These are phyloP conservation scores for Talaromyces proteolyticus DNA, from an alignment of 495 filamentous ascomycete genomes.

Conservation along the genomic window DNA sequence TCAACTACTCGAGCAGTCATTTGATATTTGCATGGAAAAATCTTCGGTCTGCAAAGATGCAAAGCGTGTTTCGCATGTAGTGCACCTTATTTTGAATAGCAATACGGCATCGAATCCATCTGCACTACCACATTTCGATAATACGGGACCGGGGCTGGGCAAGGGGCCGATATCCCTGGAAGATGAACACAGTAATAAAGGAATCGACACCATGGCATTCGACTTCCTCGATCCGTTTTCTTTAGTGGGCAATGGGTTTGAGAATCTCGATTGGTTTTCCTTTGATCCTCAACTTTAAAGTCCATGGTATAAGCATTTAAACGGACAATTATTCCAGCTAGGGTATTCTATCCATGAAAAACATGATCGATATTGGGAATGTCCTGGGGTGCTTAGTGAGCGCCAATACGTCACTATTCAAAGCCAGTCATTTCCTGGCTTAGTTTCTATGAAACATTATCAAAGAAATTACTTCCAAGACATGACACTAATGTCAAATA, in stretches of 20 bases:
- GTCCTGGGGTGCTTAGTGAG: too few species aligned
- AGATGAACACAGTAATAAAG: too few species aligned
- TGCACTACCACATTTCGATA: background rate
- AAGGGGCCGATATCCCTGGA: background rate
- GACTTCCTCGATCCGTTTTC: background rate
- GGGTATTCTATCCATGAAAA: too few species aligned
- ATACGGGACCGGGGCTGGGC: background rate
- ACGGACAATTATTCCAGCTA: too few species aligned
- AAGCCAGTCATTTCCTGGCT: too few species aligned
- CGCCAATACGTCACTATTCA: too few species aligned
- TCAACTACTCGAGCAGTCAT: conserved; percentile 5
- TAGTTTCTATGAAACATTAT: too few species aligned
- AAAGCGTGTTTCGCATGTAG: conserved; percentile 5
- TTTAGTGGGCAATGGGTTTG: background rate
- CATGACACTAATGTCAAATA: too few species aligned
- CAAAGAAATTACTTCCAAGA: too few species aligned
- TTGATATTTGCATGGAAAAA: conserved; percentile 10
- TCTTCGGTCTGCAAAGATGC: conserved; percentile 8
- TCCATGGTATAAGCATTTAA: too few species aligned
- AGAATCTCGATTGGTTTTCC: background rate
- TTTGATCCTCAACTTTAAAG: too few species aligned
- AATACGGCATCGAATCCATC: background rate
- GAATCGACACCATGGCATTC: background rate
- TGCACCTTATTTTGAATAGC: conserved; percentile 6
- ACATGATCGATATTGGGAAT: too few species aligned